Evolutionary conservation across 768 basidiomycete species (phyloP).

Genomic region (Pseudohyphozyma bogoriensis): DNA sequence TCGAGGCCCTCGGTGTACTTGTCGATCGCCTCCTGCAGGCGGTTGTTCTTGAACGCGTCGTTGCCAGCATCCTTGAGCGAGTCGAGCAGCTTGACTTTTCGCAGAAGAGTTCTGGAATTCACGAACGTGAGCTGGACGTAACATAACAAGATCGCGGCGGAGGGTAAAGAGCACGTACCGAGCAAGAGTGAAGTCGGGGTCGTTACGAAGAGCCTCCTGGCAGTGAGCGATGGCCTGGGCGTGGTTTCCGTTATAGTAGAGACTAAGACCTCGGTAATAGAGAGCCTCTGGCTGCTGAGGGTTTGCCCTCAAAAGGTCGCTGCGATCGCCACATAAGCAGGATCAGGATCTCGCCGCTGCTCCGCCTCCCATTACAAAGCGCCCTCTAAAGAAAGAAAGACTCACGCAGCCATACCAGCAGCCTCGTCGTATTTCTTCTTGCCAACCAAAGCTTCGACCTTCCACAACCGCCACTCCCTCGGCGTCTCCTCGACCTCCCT

Average conservation of each 20-base stretch:
- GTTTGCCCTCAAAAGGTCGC: conserved; percentile 63
- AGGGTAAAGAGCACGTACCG: conserved; percentile 16
- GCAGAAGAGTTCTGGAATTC: conserved; percentile 50
- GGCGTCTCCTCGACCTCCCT: conserved; percentile 63
- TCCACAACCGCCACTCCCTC: conserved; percentile 68
- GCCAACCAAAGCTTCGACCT: conserved; percentile 64
- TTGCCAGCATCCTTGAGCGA: conserved; percentile 79
- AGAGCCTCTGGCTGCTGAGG: conserved; percentile 70
- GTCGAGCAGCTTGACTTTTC: conserved; percentile 72
- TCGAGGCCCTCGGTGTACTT: conserved; percentile 60
- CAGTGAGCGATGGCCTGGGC: conserved; percentile 63
- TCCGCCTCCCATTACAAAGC: background rate
- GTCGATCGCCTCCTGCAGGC: conserved; percentile 52
- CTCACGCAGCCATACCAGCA: conserved; percentile 61
- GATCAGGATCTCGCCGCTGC: background rate
- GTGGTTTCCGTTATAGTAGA: conserved; percentile 63
- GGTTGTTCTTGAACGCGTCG: conserved; percentile 54
- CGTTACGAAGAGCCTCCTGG: conserved; percentile 59
- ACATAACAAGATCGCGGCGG: too few species aligned
- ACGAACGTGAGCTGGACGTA: too few species aligned
- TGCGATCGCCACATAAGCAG: conserved; percentile 36
- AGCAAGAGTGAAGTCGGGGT: conserved; percentile 65
- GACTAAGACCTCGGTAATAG: conserved; percentile 62
- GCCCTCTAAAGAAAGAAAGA: conserved; percentile 22
- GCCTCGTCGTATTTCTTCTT: conserved; percentile 66